Base-by-base conservation (phyloP, 1,284 basidiomycete genomes). In the Vanrija pseudolonga region DNA sequence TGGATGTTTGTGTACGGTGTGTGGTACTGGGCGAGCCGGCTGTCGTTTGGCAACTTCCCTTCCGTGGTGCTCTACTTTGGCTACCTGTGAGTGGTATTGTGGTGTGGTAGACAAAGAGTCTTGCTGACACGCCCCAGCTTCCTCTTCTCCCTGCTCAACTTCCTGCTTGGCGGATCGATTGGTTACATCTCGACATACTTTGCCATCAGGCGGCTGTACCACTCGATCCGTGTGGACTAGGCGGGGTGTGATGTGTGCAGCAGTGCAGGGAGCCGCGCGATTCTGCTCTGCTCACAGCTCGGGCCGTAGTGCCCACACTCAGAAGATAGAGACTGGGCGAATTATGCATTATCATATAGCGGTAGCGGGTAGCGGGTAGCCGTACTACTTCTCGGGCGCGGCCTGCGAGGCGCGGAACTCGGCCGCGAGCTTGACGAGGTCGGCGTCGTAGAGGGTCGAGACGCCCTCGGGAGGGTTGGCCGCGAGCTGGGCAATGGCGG, bases 51-150 rank as follows among this genome's bases (percentile, higher is more conserved):
- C 64, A 90, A 90, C 11, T 78, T 93, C 55, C 84, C 90, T 3
- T 92, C 89, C 67, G 83, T 90, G 46, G 81, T 88, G 19, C 81
- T 98, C 24, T 98, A 95, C 78, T 80, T 98, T 45, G 93, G 94
- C 24, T 98, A 98, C 74, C 80, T 98, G 53, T 81, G 51, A 69
- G 74, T 70, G 6, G n/a, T n/a, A n/a, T 36, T 4, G 11, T 14
- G 23, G 22, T 11, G 24, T 15, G 7, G 15, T 22, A 5, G 20
- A 17, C 2, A n/a, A 6, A 15, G 26, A 22, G 8, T 43, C n/a
- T 28, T 38, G 14, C 36, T 43, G 28, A 56, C 51, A 7, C 2
- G 1, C 6, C 2, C 4, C 55, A 76, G 74, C 20, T 71, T 88
- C 67, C 80, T 97, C 22, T 83, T 98, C 51, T 84, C 85, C 15